These are phyloP conservation scores for Teratosphaeria nubilosa DNA, from an alignment of 2,329 filamentous ascomycete species.

Conservation along the genomic window DNA sequence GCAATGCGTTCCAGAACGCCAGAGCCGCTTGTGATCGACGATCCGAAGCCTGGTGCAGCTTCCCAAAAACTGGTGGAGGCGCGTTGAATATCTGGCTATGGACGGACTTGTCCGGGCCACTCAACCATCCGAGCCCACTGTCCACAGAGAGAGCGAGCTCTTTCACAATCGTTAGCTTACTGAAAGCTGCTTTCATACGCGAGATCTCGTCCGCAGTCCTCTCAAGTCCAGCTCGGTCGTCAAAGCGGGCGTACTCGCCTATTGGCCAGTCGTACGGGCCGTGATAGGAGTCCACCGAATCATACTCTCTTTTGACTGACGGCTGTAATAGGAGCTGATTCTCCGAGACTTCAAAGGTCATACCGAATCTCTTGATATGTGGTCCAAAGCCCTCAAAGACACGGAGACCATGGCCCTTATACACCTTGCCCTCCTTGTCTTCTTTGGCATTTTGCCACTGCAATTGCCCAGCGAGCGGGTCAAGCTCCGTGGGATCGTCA, in stretches of 20 bases:
- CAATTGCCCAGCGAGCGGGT: conserved; percentile 8
- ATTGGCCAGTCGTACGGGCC: conserved; percentile 57
- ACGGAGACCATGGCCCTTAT: conserved; percentile 50
- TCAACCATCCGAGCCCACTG: conserved; percentile 57
- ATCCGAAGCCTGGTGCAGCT: conserved; percentile 7
- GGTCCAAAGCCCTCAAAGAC: conserved; percentile 52
- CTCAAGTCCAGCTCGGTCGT: conserved; percentile 50
- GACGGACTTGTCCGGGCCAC: conserved; percentile 49
- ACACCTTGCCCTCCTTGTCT: conserved; percentile 31
- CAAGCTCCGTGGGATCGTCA: conserved; percentile 3
- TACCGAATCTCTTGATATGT: conserved; percentile 53
- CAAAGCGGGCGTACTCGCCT: conserved; percentile 49
- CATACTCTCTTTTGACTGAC: conserved; percentile 46
- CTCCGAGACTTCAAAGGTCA: conserved; percentile 59
- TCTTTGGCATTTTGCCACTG: conserved; percentile 33
- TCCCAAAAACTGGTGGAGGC: conserved; percentile 38
- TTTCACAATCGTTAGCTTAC: conserved; percentile 43
- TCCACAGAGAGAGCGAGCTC: conserved; percentile 60
- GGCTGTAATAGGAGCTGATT: conserved; percentile 38
- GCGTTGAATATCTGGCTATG: conserved; percentile 38
- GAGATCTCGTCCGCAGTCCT: conserved; percentile 53
- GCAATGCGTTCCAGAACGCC: conserved; percentile 18
- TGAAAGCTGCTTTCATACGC: conserved; percentile 52
- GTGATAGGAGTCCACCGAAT: conserved; percentile 50
- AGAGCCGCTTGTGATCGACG: conserved; percentile 12